Percentiles rank a stretch among this genome's conserved stretches.
Evolutionary conservation across 225 moss, liverwort and hornwort genomes (phyloP).

Genomic region (Pseudisothecium myosuroides): DNA sequence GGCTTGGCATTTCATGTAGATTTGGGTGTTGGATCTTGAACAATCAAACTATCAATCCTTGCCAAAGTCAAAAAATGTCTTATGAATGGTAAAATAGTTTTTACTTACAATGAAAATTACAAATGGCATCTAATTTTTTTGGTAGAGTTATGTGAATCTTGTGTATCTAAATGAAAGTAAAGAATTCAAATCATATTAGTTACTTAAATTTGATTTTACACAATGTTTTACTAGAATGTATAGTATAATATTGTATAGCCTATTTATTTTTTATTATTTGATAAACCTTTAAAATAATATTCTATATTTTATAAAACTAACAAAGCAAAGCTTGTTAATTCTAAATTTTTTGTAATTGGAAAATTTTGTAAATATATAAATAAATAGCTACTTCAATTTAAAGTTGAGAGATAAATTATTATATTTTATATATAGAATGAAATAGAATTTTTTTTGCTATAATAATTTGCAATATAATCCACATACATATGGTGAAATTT

Average conservation of each 20-base stretch:
- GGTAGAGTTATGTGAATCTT: too few species aligned
- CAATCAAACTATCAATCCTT: neutral
- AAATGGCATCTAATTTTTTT: neutral
- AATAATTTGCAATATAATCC: neutral
- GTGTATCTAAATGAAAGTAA: neutral
- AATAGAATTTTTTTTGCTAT: accelerated
- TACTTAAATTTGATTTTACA: neutral
- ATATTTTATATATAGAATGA: neutral
- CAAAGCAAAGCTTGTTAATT: accelerated
- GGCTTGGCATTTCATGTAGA: neutral
- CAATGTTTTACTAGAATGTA: neutral
- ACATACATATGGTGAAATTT: neutral
- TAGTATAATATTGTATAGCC: accelerated
- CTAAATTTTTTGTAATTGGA: neutral
- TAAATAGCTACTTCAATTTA: too few species aligned
- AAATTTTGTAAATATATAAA: neutral
- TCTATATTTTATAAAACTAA: neutral
- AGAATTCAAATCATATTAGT: neutral
- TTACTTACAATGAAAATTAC: accelerated
- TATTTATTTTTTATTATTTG: neutral
- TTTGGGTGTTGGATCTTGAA: accelerated
- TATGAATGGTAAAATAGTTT: neutral
- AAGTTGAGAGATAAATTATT: neutral
- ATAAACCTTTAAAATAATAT: accelerated
- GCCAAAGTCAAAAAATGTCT: neutral